phyloP scores from a whole-genome alignment of 2,329 filamentous ascomycete genomes.

The Stemphylium beticola region DNA sequence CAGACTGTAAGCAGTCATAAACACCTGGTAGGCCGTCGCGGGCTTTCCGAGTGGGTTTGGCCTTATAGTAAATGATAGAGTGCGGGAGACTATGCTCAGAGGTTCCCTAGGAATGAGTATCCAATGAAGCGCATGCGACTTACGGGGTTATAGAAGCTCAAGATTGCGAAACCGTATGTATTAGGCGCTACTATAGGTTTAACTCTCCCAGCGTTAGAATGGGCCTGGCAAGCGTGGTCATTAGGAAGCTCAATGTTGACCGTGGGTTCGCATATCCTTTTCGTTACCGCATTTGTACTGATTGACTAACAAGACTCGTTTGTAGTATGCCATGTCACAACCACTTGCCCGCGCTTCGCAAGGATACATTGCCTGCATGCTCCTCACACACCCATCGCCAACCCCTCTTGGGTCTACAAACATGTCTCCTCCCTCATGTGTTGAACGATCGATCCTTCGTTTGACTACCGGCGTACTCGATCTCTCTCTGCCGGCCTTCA shows the following conservation, averaged over 20 bases:
- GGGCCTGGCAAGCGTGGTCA: not conserved
- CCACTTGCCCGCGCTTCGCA: not conserved
- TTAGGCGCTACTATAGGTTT: too few relatives aligned
- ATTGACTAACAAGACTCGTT: not conserved
- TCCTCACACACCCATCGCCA: not conserved
- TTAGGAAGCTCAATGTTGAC: not conserved
- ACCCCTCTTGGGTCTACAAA: not conserved
- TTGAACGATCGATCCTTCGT: not conserved
- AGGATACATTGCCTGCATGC: not conserved
- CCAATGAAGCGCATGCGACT: too few relatives aligned
- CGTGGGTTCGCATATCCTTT: not conserved
- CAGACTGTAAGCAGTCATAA: constrained; percentile 17
- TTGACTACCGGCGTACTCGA: not conserved
- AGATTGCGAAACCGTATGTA: too few relatives aligned
- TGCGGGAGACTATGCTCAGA: not conserved
- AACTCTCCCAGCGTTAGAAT: too few relatives aligned
- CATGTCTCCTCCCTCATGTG: not conserved
- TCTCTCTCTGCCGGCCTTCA: not conserved
- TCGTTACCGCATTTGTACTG: not conserved
- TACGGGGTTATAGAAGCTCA: too few relatives aligned
- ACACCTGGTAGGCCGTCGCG: constrained; percentile 17
- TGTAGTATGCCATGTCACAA: not conserved
- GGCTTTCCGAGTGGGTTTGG: constrained; percentile 1
- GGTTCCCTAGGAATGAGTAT: not conserved
- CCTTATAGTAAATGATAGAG: not conserved